Base-by-base conservation (phyloP, 176 grass and related monocot genomes). In the Aegilops umbellulata region DNA sequence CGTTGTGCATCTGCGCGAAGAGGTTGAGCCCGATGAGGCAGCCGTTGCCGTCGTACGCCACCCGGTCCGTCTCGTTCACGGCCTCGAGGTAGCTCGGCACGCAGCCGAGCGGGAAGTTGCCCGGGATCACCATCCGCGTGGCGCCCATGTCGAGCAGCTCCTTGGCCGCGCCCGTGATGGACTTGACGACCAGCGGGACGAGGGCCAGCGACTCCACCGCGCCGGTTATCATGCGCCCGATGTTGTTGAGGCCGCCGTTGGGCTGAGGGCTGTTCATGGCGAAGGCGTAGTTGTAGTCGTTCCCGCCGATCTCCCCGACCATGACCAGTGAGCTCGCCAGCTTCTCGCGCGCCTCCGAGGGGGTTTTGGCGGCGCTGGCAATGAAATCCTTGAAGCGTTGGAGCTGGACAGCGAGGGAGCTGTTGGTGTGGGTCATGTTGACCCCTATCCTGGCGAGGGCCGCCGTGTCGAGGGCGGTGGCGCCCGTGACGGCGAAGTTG, bases 201-300 rank as follows among this genome's bases (percentile, higher is more conserved):
- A 87, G 93, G 55, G 8, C 65, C 86, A 80, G 85, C 60, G 87
- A 88, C 75, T 84, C 60, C 2, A 87, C 87, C 4, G 76, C 80
- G 62, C 66, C 88, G 30, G 75, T 74, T 9, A 73, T 77, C 58
- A 74, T 74, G 68, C 47, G 77, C 0, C 31, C 77, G 2, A 68
- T 3, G 82, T 81, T 76, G 60, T 58, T 19, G 13, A 31, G 2
- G 77, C 29, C 58, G 26, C 51, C 58, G n/a, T 68, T 60, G 22
- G 44, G 2, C 7, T 3, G 3, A 0, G 83, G 88, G 41, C 61
- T 36, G 76, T 84, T 87, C 86, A 79, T 32, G 25, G 73, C 69
- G 84, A 98, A 98, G 23, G 86, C 95, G 69, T 94, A 94, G 83
- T 98, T 98, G 90, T 98, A 98, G 70, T 98, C 95, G 80, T 98